Conservation (phyloP, 495 filamentous ascomycete genomes). For the Hypoxylon perforatum region DNA sequence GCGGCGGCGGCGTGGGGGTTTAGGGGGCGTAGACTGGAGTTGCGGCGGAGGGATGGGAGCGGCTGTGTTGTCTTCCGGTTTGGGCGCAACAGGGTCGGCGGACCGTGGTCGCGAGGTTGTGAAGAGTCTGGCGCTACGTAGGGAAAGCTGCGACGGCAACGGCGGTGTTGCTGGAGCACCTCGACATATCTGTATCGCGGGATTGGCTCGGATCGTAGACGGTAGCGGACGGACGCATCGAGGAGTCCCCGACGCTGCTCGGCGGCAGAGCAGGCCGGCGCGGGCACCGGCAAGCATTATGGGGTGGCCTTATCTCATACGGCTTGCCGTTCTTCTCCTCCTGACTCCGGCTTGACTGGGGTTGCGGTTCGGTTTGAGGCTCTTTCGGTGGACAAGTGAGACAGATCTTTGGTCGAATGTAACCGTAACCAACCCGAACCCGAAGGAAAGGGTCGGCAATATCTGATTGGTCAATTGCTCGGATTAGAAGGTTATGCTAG, state of each 20-base stretch:
- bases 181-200: conserved; percentile 14
- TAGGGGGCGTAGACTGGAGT: not conserved
- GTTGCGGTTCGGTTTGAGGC: conserved; percentile 29
- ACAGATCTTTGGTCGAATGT: conserved; percentile 43
- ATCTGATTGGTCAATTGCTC: conserved; percentile 14
- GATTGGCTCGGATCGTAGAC: not conserved
- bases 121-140: conserved; percentile 20
- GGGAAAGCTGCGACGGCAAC: conserved; percentile 1
- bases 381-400: conserved; percentile 32
- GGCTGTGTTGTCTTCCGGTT: conserved; percentile 10
- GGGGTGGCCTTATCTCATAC: not conserved
- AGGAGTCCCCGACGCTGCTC: not conserved
- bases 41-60: not conserved
- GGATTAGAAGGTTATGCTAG: not conserved
- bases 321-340: not conserved
- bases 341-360: not conserved
- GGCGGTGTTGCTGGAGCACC: not conserved
- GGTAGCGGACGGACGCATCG: not conserved
- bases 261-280: conserved; percentile 23
- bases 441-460: conserved; percentile 1
- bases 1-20: conserved; percentile 11
- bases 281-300: conserved; percentile 22
- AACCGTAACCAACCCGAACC: conserved; percentile 23
- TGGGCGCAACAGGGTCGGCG: conserved; percentile 21
- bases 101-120: conserved; percentile 17